Conservation (phyloP, 148 eudicot species). For the Spergularia marina region DNA sequence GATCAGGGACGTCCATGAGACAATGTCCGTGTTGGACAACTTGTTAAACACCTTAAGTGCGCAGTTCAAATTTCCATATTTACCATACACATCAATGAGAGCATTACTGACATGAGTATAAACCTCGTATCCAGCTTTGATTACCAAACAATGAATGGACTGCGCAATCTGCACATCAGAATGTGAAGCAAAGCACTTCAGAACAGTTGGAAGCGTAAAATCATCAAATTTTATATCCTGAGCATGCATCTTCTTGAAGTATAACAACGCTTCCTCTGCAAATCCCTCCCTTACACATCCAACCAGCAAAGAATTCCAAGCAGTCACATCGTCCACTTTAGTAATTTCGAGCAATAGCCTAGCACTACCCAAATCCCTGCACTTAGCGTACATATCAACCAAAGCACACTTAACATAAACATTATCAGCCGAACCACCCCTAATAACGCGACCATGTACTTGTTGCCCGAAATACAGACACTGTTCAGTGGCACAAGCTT, state of each 20-base stretch:
- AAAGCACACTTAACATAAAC: constrained; percentile 58
- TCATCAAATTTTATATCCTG: constrained; percentile 57
- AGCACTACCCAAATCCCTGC: constrained; percentile 56
- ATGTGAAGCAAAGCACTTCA: constrained; percentile 51
- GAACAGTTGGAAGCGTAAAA: constrained; percentile 63
- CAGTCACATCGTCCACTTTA: constrained; percentile 42
- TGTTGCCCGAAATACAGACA: constrained; percentile 49
- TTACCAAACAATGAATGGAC: constrained; percentile 54
- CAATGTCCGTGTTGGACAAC: constrained; percentile 49
- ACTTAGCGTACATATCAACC: constrained; percentile 78
- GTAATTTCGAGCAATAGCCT: constrained; percentile 42
- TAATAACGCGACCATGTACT: constrained; percentile 57
- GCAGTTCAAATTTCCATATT: constrained; percentile 39
- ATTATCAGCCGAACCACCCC: constrained; percentile 49
- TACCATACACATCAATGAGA: constrained; percentile 74
- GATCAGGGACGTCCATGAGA: constrained; percentile 76
- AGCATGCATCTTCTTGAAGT: constrained; percentile 55
- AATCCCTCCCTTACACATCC: constrained; percentile 60
- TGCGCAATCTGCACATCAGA: constrained; percentile 39
- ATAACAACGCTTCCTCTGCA: constrained; percentile 49
- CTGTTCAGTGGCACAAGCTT: constrained; percentile 43
- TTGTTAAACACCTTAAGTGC: constrained; percentile 45
- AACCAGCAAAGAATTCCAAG: constrained; percentile 79
- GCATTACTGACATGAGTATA: constrained; percentile 65
- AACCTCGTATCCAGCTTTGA: constrained; percentile 61